These are phyloP conservation scores for Pseudofabraea citricarpa DNA, from an alignment of 2,329 filamentous ascomycete genomes.

Conservation along the genomic window DNA sequence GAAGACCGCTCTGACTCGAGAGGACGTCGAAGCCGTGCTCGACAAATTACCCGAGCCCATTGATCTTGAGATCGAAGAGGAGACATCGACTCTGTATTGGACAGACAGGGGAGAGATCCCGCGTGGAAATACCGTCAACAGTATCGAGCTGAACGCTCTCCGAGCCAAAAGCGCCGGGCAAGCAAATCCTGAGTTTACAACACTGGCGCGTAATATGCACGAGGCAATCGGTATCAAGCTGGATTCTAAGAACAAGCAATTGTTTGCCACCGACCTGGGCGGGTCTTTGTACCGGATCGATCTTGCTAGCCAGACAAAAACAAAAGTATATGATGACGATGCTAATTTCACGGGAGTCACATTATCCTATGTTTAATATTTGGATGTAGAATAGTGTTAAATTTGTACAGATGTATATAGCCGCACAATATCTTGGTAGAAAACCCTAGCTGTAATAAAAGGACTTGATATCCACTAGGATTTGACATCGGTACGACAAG, in stretches of 20 bases:
- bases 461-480: too few relatives aligned
- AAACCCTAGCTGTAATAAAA: too few relatives aligned
- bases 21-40: slow-evolving; percentile 17
- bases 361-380: not conserved
- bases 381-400: too few relatives aligned
- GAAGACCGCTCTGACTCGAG: too few relatives aligned
- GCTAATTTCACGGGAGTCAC: not conserved
- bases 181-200: not conserved
- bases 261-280: slow-evolving; percentile 37
- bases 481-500: too few relatives aligned
- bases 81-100: slow-evolving; percentile 47
- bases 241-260: slow-evolving; percentile 28
- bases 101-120: slow-evolving; percentile 56
- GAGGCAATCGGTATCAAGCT: slow-evolving; percentile 43
- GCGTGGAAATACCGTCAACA: slow-evolving; percentile 47
- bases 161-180: slow-evolving; percentile 24
- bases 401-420: too few relatives aligned
- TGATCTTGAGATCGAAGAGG: slow-evolving; percentile 49
- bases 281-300: slow-evolving; percentile 33
- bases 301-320: slow-evolving; percentile 23
- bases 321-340: not conserved
- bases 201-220: slow-evolving; percentile 32
- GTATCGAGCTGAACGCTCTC: too few relatives aligned
- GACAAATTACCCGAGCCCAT: slow-evolving; percentile 51
- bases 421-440: too few relatives aligned